Conservation (phyloP, 2,329 filamentous ascomycete species). For the Aspergillus udagawae region DNA sequence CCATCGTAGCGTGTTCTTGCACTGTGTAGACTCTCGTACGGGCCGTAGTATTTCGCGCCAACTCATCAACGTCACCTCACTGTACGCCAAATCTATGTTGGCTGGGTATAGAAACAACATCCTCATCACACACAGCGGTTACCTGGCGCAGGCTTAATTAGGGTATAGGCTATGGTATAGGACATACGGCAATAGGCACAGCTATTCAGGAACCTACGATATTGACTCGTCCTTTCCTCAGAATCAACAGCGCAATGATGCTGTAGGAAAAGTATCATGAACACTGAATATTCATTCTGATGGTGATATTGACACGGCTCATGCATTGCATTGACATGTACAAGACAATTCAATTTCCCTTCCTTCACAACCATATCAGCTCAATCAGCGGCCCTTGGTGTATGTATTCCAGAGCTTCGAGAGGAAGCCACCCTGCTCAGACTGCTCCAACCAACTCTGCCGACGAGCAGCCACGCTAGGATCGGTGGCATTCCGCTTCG, state of each 20-base stretch:
- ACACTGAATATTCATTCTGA: background rate
- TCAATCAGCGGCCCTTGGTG: slow-evolving; percentile 25
- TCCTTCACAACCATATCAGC: background rate
- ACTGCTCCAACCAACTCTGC: slow-evolving; percentile 45
- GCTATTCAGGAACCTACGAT: background rate
- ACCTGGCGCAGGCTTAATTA: too few relatives aligned
- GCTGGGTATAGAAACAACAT: background rate
- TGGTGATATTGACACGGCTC: background rate
- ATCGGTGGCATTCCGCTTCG: slow-evolving; percentile 43
- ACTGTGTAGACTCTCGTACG: background rate
- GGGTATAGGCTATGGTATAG: too few relatives aligned
- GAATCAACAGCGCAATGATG: background rate
- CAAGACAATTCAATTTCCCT: background rate
- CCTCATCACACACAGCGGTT: background rate
- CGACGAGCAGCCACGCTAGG: slow-evolving; percentile 32
- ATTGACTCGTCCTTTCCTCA: background rate
- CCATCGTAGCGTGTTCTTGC: background rate
- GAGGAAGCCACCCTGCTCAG: slow-evolving; percentile 34
- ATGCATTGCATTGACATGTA: background rate
- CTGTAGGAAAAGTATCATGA: too few relatives aligned
- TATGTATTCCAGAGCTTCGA: slow-evolving; percentile 41
- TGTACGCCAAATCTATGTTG: background rate
- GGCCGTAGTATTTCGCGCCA: background rate
- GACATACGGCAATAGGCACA: background rate
- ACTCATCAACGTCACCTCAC: background rate